Conservation (phyloP, 2,329 filamentous ascomycete species). For the Pseudofabraea citricarpa region DNA sequence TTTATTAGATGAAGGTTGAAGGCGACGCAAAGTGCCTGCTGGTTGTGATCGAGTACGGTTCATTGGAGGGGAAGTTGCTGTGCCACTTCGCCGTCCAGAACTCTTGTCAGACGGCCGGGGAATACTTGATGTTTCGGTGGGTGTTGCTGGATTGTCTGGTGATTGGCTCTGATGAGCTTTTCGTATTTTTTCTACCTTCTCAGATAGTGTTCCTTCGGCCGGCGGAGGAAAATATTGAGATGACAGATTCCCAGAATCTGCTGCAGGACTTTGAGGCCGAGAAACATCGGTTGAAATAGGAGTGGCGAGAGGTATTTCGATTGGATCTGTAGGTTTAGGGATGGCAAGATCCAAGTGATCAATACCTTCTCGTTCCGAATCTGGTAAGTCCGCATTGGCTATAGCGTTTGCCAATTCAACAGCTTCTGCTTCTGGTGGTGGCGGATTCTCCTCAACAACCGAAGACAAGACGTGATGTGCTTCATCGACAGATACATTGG, state of each 20-base stretch:
- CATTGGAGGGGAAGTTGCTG: constrained; percentile 23
- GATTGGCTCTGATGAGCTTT: constrained; percentile 13
- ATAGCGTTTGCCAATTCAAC: not conserved
- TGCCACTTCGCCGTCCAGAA: constrained; percentile 16
- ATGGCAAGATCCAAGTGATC: constrained; percentile 58
- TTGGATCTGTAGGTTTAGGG: constrained; percentile 9
- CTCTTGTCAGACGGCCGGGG: constrained; percentile 26
- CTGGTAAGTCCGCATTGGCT: not conserved
- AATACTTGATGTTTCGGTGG: constrained; percentile 23
- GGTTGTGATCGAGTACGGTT: constrained; percentile 29
- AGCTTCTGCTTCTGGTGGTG: not conserved
- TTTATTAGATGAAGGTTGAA: constrained; percentile 16
- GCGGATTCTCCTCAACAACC: constrained; percentile 52
- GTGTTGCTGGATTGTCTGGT: constrained; percentile 6
- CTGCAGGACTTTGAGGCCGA: constrained; percentile 4
- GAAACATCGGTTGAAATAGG: constrained; percentile 8
- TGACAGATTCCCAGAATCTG: not conserved
- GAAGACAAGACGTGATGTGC: constrained; percentile 59
- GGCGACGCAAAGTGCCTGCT: constrained; percentile 24
- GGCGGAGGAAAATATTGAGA: constrained; percentile 5
- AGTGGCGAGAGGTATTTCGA: constrained; percentile 7
- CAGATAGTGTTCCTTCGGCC: constrained; percentile 19
- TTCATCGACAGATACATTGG: constrained; percentile 52
- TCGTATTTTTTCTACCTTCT: constrained; percentile 25
- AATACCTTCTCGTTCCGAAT: constrained; percentile 44